Percentiles rank a stretch among this genome's conserved stretches.
phyloP scores from a whole-genome alignment of 176 grass and related monocot species.

The Carex parvula region DNA sequence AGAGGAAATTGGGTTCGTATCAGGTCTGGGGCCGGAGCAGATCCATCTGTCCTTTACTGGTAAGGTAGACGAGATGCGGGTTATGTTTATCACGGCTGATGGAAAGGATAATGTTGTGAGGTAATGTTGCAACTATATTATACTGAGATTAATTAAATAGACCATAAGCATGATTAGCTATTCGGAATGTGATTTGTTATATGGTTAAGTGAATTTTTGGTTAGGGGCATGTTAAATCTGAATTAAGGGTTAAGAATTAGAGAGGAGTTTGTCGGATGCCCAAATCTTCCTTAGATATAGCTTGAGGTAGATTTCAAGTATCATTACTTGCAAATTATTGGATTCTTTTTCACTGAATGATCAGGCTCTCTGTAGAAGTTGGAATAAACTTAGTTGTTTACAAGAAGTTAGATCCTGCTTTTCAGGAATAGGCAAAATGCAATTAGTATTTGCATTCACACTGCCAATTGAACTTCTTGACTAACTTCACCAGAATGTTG shows the following conservation, averaged over 20 bases:
- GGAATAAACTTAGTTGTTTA: neutral
- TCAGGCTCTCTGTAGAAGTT: neutral
- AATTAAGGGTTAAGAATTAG: neutral
- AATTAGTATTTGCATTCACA: neutral
- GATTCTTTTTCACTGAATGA: neutral
- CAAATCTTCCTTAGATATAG: neutral
- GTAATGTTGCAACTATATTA: neutral
- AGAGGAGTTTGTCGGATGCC: neutral
- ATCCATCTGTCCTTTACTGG: slow-evolving; percentile 87
- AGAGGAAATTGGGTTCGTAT: slow-evolving; percentile 38
- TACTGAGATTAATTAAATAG: neutral
- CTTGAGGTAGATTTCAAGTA: neutral
- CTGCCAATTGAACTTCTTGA: neutral
- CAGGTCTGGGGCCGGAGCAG: slow-evolving; percentile 39
- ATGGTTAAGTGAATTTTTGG: neutral
- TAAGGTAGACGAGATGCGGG: slow-evolving; percentile 71
- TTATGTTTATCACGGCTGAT: slow-evolving; percentile 74
- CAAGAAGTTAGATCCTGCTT: neutral
- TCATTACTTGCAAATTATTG: neutral
- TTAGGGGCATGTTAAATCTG: neutral
- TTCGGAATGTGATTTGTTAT: neutral
- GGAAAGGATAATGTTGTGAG: slow-evolving; percentile 51
- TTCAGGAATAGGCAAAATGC: neutral
- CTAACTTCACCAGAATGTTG: neutral
- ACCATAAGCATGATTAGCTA: neutral